phyloP scores from a whole-genome alignment of 192 early-diverging fungal genomes.

The Chytriomyces confervae region DNA sequence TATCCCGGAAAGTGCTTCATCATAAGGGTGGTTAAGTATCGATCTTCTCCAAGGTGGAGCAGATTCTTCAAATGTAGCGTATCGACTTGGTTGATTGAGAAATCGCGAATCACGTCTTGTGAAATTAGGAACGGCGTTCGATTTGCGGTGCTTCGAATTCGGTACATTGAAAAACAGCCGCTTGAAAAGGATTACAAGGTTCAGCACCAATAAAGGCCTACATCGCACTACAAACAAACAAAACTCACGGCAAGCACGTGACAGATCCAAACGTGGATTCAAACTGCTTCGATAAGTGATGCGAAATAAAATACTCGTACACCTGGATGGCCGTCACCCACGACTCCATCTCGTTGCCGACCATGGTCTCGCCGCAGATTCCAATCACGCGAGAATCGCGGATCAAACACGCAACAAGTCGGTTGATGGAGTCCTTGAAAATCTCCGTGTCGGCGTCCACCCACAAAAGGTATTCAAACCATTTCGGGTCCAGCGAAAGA shows the following conservation, averaged over 20 bases:
- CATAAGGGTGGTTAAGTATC: slow-evolving; percentile 92
- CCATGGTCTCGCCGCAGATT: slow-evolving; percentile 86
- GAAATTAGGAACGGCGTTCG: slow-evolving; percentile 84
- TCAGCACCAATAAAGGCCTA: slow-evolving; percentile 8
- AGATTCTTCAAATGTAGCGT: slow-evolving; percentile 94
- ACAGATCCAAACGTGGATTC: slow-evolving; percentile 60
- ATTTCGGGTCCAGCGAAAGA: slow-evolving; percentile 82
- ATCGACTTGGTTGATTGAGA: slow-evolving; percentile 82
- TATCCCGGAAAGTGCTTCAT: slow-evolving; percentile 93
- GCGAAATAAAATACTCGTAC: slow-evolving; percentile 80
- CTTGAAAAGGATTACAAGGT: slow-evolving; percentile 54
- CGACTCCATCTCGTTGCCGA: slow-evolving; percentile 79
- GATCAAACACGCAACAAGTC: slow-evolving; percentile 63
- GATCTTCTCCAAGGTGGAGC: slow-evolving; percentile 87
- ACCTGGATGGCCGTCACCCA: slow-evolving; percentile 95
- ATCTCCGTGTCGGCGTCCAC: slow-evolving; percentile 46
- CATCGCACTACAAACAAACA: slow-evolving; percentile 57
- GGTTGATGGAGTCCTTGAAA: slow-evolving; percentile 31
- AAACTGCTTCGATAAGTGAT: slow-evolving; percentile 54
- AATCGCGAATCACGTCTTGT: slow-evolving; percentile 77
- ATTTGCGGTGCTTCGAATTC: slow-evolving; percentile 53
- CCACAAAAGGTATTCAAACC: slow-evolving; percentile 61
- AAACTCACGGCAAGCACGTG: slow-evolving; percentile 54
- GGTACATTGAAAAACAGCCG: slow-evolving; percentile 53
- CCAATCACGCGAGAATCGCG: slow-evolving; percentile 83